Conservation (phyloP, 139 green algal species). For the Nannochloris sp. region DNA sequence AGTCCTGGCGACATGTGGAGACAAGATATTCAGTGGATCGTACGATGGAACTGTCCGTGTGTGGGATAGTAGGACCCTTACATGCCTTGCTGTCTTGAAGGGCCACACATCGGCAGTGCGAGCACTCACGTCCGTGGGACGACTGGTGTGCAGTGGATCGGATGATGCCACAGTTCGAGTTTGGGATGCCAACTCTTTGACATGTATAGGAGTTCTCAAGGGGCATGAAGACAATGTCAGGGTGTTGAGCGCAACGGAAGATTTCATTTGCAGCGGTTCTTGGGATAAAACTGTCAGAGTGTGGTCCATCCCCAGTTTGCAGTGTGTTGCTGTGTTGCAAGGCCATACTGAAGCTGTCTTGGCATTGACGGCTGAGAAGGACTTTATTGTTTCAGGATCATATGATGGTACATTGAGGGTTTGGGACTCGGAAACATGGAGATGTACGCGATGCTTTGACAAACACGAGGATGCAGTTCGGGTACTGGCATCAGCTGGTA, state of each 20-base stretch:
- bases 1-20: constrained; percentile 62
- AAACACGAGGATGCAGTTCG: constrained; percentile 86
- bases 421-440: constrained; percentile 76
- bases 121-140: constrained; percentile 52
- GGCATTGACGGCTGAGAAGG: constrained; percentile 66
- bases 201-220: constrained; percentile 70
- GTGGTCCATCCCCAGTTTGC: constrained; percentile 46
- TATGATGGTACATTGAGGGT: constrained; percentile 86
- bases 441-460: constrained; percentile 75
- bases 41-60: constrained; percentile 89
- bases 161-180: constrained; percentile 85
- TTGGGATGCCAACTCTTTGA: constrained; percentile 69
- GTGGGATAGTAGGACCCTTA: constrained; percentile 54
- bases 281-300: constrained; percentile 92
- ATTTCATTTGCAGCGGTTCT: constrained; percentile 73
- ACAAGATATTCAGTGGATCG: constrained; percentile 68
- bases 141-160: constrained; percentile 71
- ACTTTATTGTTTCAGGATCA: constrained; percentile 56
- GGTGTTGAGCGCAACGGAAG: constrained; percentile 66
- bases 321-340: constrained; percentile 48
- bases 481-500: constrained; percentile 64
- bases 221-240: constrained; percentile 92
- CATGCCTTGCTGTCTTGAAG: constrained; percentile 36
- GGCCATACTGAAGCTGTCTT: constrained; percentile 89
- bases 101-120: constrained; percentile 77